phyloP scores from a whole-genome alignment of 2,329 filamentous ascomycete species.

The Venturia asperata region DNA sequence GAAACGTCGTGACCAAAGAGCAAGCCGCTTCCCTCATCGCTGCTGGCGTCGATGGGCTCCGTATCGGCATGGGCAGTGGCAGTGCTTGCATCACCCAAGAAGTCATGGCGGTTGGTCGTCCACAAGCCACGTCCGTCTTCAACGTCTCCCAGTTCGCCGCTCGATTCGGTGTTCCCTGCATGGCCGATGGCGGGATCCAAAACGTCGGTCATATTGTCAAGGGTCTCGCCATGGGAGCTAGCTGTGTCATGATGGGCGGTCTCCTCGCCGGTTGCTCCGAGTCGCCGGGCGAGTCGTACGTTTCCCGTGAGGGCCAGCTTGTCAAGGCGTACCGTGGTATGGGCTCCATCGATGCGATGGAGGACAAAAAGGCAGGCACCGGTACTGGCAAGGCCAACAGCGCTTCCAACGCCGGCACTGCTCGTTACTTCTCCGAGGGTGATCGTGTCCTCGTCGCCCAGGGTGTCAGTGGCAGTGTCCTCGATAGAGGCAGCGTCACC shows the following conservation, averaged over 20 bases:
- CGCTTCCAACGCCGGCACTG: slow-evolving; percentile 84
- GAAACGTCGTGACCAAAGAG: slow-evolving; percentile 96
- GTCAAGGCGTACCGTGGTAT: slow-evolving; percentile 99
- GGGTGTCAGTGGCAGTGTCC: slow-evolving; percentile 82
- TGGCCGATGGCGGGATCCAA: slow-evolving; percentile 95
- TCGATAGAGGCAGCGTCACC: slow-evolving; percentile 75
- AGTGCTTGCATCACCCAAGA: slow-evolving; percentile 98
- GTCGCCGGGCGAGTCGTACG: slow-evolving; percentile 93
- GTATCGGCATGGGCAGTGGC: slow-evolving; percentile 98
- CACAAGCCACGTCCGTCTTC: slow-evolving; percentile 89
- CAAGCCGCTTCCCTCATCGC: slow-evolving; percentile 89
- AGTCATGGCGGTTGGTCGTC: slow-evolving; percentile 97
- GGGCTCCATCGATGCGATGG: slow-evolving; percentile 98
- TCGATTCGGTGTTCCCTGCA: slow-evolving; percentile 92
- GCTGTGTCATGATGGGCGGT: slow-evolving; percentile 98
- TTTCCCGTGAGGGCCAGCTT: slow-evolving; percentile 92
- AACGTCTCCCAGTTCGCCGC: slow-evolving; percentile 84
- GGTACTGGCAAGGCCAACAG: slow-evolving; percentile 59
- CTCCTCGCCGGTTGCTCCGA: slow-evolving; percentile 94
- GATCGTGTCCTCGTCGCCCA: slow-evolving; percentile 92
- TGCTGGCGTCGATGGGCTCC: slow-evolving; percentile 89
- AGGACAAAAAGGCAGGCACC: slow-evolving; percentile 89
- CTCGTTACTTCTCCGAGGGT: slow-evolving; percentile 96
- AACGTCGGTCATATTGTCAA: slow-evolving; percentile 99
- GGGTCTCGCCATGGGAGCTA: slow-evolving; percentile 87